These are phyloP conservation scores for Phaeoacremonium minimum DNA, from an alignment of 2,329 filamentous ascomycete genomes.

Conservation along the genomic window DNA sequence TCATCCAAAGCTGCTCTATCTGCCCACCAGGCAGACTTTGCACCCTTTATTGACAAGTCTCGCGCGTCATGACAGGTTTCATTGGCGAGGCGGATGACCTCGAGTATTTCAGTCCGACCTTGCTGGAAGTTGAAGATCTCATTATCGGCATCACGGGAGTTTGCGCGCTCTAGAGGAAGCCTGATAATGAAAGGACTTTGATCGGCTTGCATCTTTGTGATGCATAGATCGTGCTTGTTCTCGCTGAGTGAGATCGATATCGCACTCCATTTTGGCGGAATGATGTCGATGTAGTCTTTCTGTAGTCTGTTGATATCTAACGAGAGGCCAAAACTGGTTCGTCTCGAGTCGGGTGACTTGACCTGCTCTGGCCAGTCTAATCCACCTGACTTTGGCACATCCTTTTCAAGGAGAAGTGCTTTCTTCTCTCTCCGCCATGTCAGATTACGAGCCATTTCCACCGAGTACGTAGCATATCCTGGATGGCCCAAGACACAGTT, in stretches of 20 bases:
- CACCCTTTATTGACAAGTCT: slow-evolving; percentile 68
- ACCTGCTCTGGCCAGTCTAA: slow-evolving; percentile 29
- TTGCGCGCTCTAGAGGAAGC: slow-evolving; percentile 78
- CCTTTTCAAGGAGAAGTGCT: slow-evolving; percentile 44
- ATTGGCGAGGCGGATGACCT: slow-evolving; percentile 80
- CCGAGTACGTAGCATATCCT: slow-evolving; percentile 56
- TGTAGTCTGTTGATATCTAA: slow-evolving; percentile 64
- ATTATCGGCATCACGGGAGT: slow-evolving; percentile 70
- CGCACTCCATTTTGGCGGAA: slow-evolving; percentile 79
- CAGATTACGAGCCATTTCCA: slow-evolving; percentile 67
- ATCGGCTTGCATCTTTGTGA: slow-evolving; percentile 76
- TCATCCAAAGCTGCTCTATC: slow-evolving; percentile 76
- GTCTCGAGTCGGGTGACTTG: slow-evolving; percentile 22
- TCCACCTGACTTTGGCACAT: slow-evolving; percentile 26
- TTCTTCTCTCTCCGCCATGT: slow-evolving; percentile 63
- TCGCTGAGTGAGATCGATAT: slow-evolving; percentile 83
- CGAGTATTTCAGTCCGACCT: slow-evolving; percentile 72
- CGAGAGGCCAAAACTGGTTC: slow-evolving; percentile 39
- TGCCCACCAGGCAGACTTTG: slow-evolving; percentile 84
- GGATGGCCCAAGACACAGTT: slow-evolving; percentile 43
- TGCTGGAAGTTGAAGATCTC: slow-evolving; percentile 81
- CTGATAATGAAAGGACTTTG: slow-evolving; percentile 81
- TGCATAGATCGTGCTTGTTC: slow-evolving; percentile 75
- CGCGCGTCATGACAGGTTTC: slow-evolving; percentile 71
- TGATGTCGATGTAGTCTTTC: slow-evolving; percentile 76